Evolutionary conservation across 257 asterid species (phyloP), one percentile per base, ranked within the genome.

Genomic region (Fraxinus excelsior): DNA sequence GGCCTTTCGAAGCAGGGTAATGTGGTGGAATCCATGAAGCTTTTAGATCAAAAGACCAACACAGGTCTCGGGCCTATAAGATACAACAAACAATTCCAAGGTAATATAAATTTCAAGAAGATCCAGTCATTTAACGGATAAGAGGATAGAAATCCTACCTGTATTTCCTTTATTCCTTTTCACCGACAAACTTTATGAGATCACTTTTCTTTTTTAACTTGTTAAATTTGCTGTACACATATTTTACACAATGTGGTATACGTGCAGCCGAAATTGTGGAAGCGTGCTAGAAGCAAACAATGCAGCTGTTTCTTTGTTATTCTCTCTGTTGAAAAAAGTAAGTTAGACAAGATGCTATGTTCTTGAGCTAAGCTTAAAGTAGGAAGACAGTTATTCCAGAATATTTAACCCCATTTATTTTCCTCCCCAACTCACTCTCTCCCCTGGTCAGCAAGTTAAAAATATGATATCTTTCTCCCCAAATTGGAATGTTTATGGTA

Each of bases 11-110:
- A 72, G 84, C 81, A 81, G 70, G 88, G 91, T 66, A 74, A 87
- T 78, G 74, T 64, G 67, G 83, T 87, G 71, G 90, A 88, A 78
- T 79, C 82, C 77, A 37, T 31, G 73, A 83, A 83, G 79, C 81
- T 87, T 78, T 74, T 87, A 70, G 89, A 81, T 78, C 74, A 82
- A 76, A 85, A 86, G 90, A 80, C 56, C 44, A 76, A 84, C 76
- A 82, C 84, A 51, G 87, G 89, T 53, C 53, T 85, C 75, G 65
- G 32, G 28, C 73, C 64, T 16, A 58, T n/a, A n/a, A 80, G 79
- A 71, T 77, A 80, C 64, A 80, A 71, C 64, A 72, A 51, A 69
- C 77, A 74, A 29, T 65, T 32, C 25, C 79, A 87, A 85, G 89
- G 89, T 85, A 53, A 37, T 70, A 38, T 21, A 51, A 21, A 70